phyloP scores from a whole-genome alignment of 352 stramenopile species.

The Globisporangium okanoganense region DNA sequence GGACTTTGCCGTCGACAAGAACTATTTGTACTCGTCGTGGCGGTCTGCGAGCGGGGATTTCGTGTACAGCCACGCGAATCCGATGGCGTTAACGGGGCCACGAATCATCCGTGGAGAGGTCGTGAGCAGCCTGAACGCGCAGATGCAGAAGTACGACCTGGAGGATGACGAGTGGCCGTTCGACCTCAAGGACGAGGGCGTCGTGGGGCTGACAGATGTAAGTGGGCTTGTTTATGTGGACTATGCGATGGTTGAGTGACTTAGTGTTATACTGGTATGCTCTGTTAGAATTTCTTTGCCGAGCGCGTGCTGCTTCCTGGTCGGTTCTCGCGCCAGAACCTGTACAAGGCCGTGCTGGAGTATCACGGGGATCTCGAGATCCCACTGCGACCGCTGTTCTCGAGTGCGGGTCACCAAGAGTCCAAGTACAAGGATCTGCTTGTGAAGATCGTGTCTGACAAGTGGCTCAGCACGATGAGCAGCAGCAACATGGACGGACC shows the following conservation, averaged over 20 bases:
- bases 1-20: constrained; percentile 68
- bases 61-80: constrained; percentile 61
- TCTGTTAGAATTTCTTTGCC: constrained; percentile 44
- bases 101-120: constrained; percentile 44
- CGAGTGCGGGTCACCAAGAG: constrained; percentile 30
- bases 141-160: constrained; percentile 60
- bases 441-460: constrained; percentile 44
- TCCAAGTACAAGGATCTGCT: constrained; percentile 68
- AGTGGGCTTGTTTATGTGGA: constrained; percentile 3
- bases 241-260: background rate
- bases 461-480: constrained; percentile 23
- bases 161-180: constrained; percentile 61
- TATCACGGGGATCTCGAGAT: constrained; percentile 27
- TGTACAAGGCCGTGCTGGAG: constrained; percentile 61
- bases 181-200: constrained; percentile 40
- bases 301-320: constrained; percentile 57
- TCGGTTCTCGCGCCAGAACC: constrained; percentile 59
- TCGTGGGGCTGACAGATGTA: constrained; percentile 41
- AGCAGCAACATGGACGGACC: constrained; percentile 15
- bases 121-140: constrained; percentile 50
- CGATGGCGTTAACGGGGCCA: constrained; percentile 64
- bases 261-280: background rate
- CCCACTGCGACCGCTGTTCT: constrained; percentile 27
- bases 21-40: constrained; percentile 70
- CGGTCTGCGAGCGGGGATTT: constrained; percentile 53